phyloP scores from a whole-genome alignment of 208 protist species.

The Acanthamoeba lenticulata region DNA sequence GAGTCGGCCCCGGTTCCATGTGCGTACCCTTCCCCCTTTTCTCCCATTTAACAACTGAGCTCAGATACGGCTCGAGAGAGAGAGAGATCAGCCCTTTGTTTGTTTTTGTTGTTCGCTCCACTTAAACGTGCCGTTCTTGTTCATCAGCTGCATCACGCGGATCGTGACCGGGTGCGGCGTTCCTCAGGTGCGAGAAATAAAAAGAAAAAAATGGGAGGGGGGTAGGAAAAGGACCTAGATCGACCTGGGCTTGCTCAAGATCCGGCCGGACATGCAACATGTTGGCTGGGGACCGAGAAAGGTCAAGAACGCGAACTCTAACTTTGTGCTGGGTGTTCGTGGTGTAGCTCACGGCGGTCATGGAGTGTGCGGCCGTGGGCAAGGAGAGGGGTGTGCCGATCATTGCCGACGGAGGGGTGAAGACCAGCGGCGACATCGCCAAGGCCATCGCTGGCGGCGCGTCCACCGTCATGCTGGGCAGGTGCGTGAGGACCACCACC shows the following conservation, averaged over 20 bases:
- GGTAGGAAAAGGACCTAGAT: too few species aligned
- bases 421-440: constrained; percentile 95
- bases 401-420: constrained; percentile 94
- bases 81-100: too few species aligned
- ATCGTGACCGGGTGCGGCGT: constrained; percentile 83
- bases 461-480: constrained; percentile 84
- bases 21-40: constrained; percentile 85
- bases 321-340: too few species aligned
- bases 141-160: constrained; percentile 87
- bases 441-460: constrained; percentile 95
- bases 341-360: background rate
- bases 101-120: too few species aligned
- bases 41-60: too few species aligned
- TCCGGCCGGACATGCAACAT: too few species aligned
- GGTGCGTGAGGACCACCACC: background rate
- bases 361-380: constrained; percentile 32
- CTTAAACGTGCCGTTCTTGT: background rate
- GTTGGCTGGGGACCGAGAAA: constrained; percentile 89
- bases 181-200: constrained; percentile 93
- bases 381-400: constrained; percentile 92
- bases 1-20: constrained; percentile 98
- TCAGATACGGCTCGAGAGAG: too few species aligned
- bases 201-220: too few species aligned
- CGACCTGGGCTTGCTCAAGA: too few species aligned
- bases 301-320: background rate